A percentile compares a stretch with the other conserved stretches of the same genome.
Conservation (phyloP, 108 stramenopile species). For the Cyclotella atomus region DNA sequence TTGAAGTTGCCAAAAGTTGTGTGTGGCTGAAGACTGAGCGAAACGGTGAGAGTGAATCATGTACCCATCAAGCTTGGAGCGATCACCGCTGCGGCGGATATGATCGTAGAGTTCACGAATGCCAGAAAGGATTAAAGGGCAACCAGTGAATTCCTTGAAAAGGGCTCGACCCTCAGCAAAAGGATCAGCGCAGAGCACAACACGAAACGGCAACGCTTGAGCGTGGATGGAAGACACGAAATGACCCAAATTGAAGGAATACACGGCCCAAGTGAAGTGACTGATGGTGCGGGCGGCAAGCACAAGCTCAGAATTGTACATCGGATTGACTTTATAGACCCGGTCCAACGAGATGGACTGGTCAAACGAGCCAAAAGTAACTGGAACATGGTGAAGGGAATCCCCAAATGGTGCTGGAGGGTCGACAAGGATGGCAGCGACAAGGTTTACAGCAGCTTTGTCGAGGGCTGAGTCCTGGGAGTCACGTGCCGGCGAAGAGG, state of each 20-base stretch:
- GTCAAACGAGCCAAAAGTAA: neutral
- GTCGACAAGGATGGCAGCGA: no score
- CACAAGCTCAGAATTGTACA: neutral
- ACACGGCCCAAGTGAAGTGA: constrained; percentile 6
- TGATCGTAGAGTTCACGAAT: neutral
- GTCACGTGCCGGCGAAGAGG: neutral
- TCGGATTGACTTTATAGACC: neutral
- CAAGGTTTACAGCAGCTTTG: neutral
- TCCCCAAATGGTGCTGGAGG: neutral
- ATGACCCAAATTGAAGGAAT: constrained; percentile 9
- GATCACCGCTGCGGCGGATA: neutral
- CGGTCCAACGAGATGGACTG: no score
- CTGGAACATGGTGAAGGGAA: neutral
- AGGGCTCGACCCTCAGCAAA: neutral
- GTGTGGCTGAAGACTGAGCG: neutral
- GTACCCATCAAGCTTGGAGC: neutral
- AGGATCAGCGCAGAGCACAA: neutral
- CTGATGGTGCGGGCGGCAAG: neutral
- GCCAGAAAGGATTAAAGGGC: neutral
- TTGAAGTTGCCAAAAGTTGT: neutral
- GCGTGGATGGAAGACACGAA: constrained; percentile 1
- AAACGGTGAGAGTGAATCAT: neutral
- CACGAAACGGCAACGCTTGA: neutral
- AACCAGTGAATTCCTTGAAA: neutral
- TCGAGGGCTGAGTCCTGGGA: no score